Percentiles rank a stretch among this genome's conserved stretches.
phyloP scores from a whole-genome alignment of 192 early-diverging fungal genomes.

The Rhizophagus prolifer region DNA sequence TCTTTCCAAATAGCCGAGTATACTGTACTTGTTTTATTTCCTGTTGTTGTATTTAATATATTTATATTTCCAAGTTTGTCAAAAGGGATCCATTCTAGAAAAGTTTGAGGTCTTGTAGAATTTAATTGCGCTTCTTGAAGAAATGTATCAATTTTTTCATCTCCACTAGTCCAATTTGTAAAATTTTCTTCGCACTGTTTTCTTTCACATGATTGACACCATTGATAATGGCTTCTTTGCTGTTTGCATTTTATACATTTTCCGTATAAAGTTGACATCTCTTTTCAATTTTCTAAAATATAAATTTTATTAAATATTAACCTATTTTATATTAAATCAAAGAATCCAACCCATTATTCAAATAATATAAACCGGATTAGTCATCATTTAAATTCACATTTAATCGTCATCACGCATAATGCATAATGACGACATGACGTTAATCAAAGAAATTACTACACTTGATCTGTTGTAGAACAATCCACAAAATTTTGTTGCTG shows the following conservation, averaged over 20 bases:
- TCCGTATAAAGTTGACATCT: neutral
- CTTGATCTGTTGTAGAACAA: too few relatives aligned
- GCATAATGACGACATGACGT: too few relatives aligned
- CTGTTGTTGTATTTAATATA: neutral
- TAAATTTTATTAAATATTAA: too few relatives aligned
- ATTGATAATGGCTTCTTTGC: neutral
- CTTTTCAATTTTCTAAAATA: too few relatives aligned
- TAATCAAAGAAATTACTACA: too few relatives aligned
- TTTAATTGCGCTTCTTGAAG: neutral
- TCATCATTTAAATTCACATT: too few relatives aligned
- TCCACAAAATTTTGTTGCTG: too few relatives aligned
- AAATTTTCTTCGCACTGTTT: neutral
- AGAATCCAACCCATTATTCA: too few relatives aligned
- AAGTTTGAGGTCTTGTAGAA: neutral
- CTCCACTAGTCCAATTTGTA: neutral
- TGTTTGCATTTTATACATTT: neutral
- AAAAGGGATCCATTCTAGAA: conserved; percentile 3
- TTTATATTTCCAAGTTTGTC: neutral
- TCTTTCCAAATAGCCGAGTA: neutral
- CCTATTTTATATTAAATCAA: too few relatives aligned
- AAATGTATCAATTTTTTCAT: neutral
- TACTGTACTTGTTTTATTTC: neutral
- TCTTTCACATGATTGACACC: neutral
- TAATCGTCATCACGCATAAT: too few relatives aligned
- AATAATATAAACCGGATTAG: too few relatives aligned